Base-by-base conservation (phyloP, 2,329 filamentous ascomycete genomes). In the Rachicladosporium sp. region DNA sequence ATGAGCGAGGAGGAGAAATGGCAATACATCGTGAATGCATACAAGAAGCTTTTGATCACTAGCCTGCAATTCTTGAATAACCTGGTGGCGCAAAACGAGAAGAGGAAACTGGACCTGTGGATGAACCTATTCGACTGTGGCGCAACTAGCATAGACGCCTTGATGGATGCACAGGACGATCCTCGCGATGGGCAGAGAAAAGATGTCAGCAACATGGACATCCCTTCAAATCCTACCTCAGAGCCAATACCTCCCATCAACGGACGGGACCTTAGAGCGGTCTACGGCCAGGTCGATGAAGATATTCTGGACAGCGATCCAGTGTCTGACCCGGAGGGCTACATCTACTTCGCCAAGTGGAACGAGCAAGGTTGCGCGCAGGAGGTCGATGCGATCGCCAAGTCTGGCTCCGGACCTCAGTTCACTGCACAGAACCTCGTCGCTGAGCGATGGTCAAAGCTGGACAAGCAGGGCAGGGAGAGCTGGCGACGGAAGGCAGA, bases 21-120 rank as follows among this genome's bases (percentile, higher is more conserved):
- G 74, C 74, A 78, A 58, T 71, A 70, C 56, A 73, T 78, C 40
- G 73, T 79, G 45, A 77, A 76, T 51, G 69, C 74, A 3, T 79
- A 77, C 59, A 79, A 80, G 59, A 74, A 76, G 49, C 62, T 80
- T 11, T 63, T 80, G 50, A 78, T 79, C 40, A 78, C 74, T 2
- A 74, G 73, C 45, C 63, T 80, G n/a, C 76, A 80, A 52, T 78
- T 78, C 47, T 58, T 80, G 40, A 77, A 80, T 58, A 80, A 80
- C 46, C 69, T 79, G 36, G 74, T 78, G 35, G 75, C 76, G 52
- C 70, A 76, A 44, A 80, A 80, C 48, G 76, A 80, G 57, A 68
- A 75, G 43, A 64, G 74, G 31, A 80, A 80, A 51, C 65, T 79
- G 48, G 73, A 78, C 49, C 65, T 80, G 2, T 80, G 76, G 76